Evolutionary conservation across 139 green algal species (phyloP), one percentile per base, ranked within the genome.

Genomic region (Picochlorum sp.): DNA sequence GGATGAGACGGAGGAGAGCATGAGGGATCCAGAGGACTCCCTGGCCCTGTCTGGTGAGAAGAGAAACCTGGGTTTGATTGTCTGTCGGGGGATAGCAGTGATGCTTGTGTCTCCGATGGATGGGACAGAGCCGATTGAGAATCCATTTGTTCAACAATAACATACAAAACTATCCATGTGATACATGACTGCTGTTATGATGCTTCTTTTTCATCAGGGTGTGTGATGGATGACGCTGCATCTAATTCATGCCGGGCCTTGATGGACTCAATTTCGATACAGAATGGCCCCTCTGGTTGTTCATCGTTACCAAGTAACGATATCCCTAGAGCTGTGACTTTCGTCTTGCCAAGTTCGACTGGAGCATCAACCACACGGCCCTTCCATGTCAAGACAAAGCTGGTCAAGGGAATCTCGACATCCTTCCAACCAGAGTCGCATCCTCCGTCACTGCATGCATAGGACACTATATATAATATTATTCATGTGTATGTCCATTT

Each of bases 71-170:
- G 90, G 91, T 0, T 77, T 97, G 10, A 70, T 92, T 6, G 89
- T 91, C 82, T 94, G 83, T 71, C 75, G 92, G 38, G 92, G 92
- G 7, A 97, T 91, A 18, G 82, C 87, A 13, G 92, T 98, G 0
- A 98, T 95, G 81, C 66, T 95, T 37, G 88, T 97, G 1, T 80
- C 88, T 7, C 91, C 90, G 2, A 90, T 83, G 2, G 60, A 78
- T 4, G 92, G 92, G 18, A 89, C 85, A 31, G 84, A 96, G 72
- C 85, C 96, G 65, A 94, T 97, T 38, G 85, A 79, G 7, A 94
- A 94, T 68, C 87, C 87, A 38, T 94, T 94, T 62, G 20, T 21
- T 59, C 21, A 15, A 34, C 23, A 38, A 18, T 59, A 59, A 59
- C 31, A 18, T 14, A 16, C 6, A 7, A 10, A 44, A 59, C 7